Conservation (phyloP, 73 alveolate genomes). For the Effrenium voratum region DNA sequence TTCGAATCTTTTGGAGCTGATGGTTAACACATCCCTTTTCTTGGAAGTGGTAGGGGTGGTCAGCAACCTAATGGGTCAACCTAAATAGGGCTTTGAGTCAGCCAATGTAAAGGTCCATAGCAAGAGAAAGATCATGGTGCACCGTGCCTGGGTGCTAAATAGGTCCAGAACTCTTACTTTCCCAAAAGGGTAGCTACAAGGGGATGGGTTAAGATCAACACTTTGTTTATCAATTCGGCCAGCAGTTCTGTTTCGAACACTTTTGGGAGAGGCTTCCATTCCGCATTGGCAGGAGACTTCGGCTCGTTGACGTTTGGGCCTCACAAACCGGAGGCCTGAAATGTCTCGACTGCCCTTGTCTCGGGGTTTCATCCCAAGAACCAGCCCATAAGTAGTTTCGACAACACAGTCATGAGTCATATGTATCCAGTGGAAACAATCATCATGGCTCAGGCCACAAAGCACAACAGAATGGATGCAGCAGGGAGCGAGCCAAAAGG, state of each 20-base stretch:
- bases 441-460: neutral
- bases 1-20: neutral
- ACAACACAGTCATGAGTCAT: neutral
- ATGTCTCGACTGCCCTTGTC: too few relatives aligned
- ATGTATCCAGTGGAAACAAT: neutral
- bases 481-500: neutral
- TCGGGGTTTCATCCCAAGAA: too few relatives aligned
- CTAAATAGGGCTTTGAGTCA: neutral
- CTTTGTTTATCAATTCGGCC: neutral
- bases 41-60: neutral
- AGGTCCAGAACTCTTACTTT: neutral
- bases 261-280: too few relatives aligned
- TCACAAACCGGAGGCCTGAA: too few relatives aligned
- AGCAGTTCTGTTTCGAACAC: neutral
- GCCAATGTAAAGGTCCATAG: neutral
- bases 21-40: neutral
- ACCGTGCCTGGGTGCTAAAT: neutral
- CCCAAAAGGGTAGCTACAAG: neutral
- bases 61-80: neutral
- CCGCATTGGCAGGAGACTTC: too few relatives aligned
- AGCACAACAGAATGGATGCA: neutral
- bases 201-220: neutral
- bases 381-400: too few relatives aligned
- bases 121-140: neutral
- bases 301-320: too few relatives aligned